Base-by-base conservation (phyloP, 176 grass and related monocot genomes). In the Ampelocalamus luodianensis region DNA sequence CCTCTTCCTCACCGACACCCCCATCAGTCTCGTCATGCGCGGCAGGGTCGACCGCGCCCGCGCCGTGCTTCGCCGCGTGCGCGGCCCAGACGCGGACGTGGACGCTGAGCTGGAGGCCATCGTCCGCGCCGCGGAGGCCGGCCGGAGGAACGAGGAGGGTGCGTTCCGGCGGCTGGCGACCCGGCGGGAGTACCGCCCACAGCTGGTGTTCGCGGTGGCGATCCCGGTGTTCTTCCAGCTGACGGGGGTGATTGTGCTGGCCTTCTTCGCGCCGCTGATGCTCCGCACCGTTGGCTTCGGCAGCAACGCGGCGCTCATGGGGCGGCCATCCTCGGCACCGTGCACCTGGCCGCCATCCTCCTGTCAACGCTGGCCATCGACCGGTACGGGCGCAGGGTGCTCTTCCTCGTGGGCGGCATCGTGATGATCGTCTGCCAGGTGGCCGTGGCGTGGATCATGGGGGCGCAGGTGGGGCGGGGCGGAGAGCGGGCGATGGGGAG, bases 161-260 rank as follows among this genome's bases (percentile, higher is more conserved):
- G 92, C 92, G 43, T 97, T 88, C 80, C 74, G 81, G 15, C 68
- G 90, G 75, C 72, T 97, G 62, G 36, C 63, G 11, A 53, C 82
- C 17, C 1, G 43, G 37, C 87, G 92, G 42, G 60, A 84, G 81
- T 93, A 97, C 88, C 92, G 95, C n/a, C 92, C 92, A 1, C 82
- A 94, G 61, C 85, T 97, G 6, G 89, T 88, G 66, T 84, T 94
- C 75, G 92, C 87, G 53, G 48, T 97, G 13, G 95, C 89, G 18
- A 79, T 94, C 58, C 92, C 95, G 36, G 61, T 83, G 42, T 97
- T 90, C 89, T 87, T 89, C 90, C 95, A 97, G 89, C 92, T 97
- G 32, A 97, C 89, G 6, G 92, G 95, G 70, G 71, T 97, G 53
- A 73, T 94, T 61, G 88, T 88, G 22, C 62, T 97, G 44, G 73